These are phyloP conservation scores for Scenedesmus sp. DNA, from an alignment of 163 green algal genomes.

Conservation along the genomic window DNA sequence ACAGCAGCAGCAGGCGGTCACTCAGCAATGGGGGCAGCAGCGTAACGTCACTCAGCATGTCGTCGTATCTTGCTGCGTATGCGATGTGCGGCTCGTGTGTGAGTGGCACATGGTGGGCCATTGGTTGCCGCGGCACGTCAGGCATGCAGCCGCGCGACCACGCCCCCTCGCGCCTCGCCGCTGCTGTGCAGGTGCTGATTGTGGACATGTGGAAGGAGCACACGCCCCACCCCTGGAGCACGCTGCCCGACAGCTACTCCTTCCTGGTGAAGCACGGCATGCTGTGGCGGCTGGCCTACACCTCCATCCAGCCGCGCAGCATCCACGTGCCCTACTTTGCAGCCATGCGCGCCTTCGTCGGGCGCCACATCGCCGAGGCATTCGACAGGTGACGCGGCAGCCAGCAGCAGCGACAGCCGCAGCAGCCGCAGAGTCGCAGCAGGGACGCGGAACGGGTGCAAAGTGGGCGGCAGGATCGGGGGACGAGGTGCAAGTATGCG, in stretches of 20 bases:
- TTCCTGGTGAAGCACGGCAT: conserved; percentile 94
- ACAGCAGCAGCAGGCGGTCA: no score
- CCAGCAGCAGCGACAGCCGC: not conserved
- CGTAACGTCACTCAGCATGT: no score
- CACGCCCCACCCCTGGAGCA: conserved; percentile 92
- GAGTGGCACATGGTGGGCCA: no score
- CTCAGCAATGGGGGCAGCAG: not conserved
- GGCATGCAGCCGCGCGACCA: not conserved
- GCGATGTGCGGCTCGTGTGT: no score
- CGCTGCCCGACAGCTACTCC: conserved; percentile 93
- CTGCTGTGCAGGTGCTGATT: conserved; percentile 76
- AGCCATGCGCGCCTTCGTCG: conserved; percentile 47
- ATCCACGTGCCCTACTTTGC: conserved; percentile 85
- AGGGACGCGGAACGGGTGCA: no score
- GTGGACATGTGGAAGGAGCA: conserved; percentile 97
- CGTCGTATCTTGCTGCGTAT: not conserved
- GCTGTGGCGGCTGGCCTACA: conserved; percentile 88
- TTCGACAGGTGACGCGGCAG: not conserved
- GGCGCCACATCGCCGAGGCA: conserved; percentile 33
- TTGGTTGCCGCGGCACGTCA: no score
- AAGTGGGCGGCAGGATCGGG: no score
- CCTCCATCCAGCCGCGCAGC: conserved; percentile 77
- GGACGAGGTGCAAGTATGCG: no score
- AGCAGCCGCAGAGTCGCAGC: no score
- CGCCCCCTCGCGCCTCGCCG: not conserved